Base-by-base conservation (phyloP, 495 filamentous ascomycete genomes). In the Aspergillus saccharolyticus region DNA sequence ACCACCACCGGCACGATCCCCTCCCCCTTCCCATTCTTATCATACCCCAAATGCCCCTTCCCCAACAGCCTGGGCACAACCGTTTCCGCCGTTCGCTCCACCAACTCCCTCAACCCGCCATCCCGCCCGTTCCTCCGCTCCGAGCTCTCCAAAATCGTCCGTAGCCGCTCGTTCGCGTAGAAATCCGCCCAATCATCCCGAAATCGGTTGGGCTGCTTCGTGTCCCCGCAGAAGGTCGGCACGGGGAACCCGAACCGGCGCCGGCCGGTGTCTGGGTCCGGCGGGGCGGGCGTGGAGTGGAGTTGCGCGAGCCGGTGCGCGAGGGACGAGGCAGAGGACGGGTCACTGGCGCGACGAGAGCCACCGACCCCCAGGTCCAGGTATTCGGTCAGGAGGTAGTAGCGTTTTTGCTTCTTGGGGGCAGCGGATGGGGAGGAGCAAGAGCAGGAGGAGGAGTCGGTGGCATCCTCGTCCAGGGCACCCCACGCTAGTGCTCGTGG, bases 141-240 rank as follows among this genome's bases (percentile, higher is more conserved):
- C 15, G 78, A 83, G 14, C 75, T 76, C 12, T 64, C 63, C 19
- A 90, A 63, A 25, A 96, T 84, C n/a, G 75, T 77, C 4, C 83
- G 69, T 28, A 97, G 65, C 1, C 92, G 78, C 57, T 86, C 84
- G 22, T 91, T 76, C 0, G 85, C 89, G 63, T 88, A 96, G 63
- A 97, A 96, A 0, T 88, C 83, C 0, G 86, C 83, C 93, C 93
- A 97, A 5, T 77, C 84, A 20, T 74, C 70, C 49, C 71, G 77
- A 64, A 78, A 92, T 2, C 65, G 66, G 66, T 96, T 97, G 18
- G 88, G 79, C 72, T 96, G 92, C 51, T 77, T 79, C 18, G 90
- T 92, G 48, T 89, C 81, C 2, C 93, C 92, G 70, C 92, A 96
- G 74, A 86, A 96, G 0, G 86, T 96, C 3, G 89, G 75, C 1